Evolutionary conservation across 1,284 basidiomycete species (phyloP), one percentile per base, ranked within the genome.

Genomic region (Pseudozyma hubeiensis): DNA sequence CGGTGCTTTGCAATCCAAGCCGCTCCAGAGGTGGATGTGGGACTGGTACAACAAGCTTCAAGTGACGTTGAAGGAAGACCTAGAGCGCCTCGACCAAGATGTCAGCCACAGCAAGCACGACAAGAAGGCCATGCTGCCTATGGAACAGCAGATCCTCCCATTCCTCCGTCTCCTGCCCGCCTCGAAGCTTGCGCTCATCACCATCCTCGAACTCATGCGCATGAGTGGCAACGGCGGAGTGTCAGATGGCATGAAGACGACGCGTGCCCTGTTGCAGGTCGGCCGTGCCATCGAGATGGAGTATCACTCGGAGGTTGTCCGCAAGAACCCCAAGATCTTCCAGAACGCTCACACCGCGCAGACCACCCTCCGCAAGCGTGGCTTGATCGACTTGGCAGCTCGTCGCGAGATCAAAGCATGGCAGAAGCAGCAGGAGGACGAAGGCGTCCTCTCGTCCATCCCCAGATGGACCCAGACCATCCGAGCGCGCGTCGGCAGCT

Each of bases 181-280:
- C 0, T 89, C 92, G 52, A 92, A 91, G 67, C 88, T 98, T 9
- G 93, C 94, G 0, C 87, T 97, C 24, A 91, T 98, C 80, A 92
- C 92, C 4, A 93, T 98, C 70, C 88, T 96, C 37, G 94, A 97
- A 84, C 85, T 95, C 53, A 93, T 98, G 91, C 89, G 93, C 16
- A 86, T 94, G 46, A 89, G 91, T 46, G 91, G 92, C 6, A 88
- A 89, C 1, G 91, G 92, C 17, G 92, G 92, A 31, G 88, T 94
- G 8, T 82, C 87, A 0, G 90, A 92, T 56, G 96, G 95, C 1
- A 93, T 97, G 91, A 97, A 97, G 86, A 92, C 93, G 0, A 89
- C 94, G 1, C 88, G 93, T 1, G 93, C 92, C 0, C 87, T 97
- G 58, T 86, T 97, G n/a, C 85, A 88, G 0, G 89, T 98, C 31